Conservation (phyloP, 352 stramenopile species). For the Globisporangium barbulae region DNA sequence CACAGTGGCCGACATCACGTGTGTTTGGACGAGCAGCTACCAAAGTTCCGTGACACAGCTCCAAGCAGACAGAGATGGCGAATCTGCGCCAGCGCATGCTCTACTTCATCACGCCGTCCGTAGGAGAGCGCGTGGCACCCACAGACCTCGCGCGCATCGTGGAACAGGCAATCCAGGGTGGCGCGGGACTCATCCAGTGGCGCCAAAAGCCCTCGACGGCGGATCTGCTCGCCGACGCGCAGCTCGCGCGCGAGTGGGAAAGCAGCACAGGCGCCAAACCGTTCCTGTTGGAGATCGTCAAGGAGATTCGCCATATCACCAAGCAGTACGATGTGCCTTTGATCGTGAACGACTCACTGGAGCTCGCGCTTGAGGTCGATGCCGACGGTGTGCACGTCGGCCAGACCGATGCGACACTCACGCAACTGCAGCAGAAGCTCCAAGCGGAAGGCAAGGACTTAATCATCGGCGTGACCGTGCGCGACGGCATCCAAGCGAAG, state of each 20-base stretch:
- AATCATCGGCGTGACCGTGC: constrained; percentile 52
- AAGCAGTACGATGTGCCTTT: constrained; percentile 35
- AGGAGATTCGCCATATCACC: constrained; percentile 36
- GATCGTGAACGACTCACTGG: constrained; percentile 57
- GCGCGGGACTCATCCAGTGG: constrained; percentile 48
- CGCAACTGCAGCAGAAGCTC: constrained; percentile 18
- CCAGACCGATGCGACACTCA: constrained; percentile 33
- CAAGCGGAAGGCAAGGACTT: constrained; percentile 26
- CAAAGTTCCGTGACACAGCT: too few species aligned
- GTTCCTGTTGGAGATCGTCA: constrained; percentile 38
- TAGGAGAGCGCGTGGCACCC: constrained; percentile 23
- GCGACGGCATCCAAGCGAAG: constrained; percentile 36
- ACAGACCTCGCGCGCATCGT: constrained; percentile 32
- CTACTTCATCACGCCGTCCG: constrained; percentile 65
- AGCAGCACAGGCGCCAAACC: constrained; percentile 5
- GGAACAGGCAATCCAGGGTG: constrained; percentile 40
- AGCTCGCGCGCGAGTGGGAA: constrained; percentile 28
- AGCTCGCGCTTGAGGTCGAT: constrained; percentile 38
- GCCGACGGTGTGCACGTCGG: constrained; percentile 58
- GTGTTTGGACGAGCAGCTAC: background rate
- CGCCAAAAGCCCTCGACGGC: constrained; percentile 40
- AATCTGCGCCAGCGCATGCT: constrained; percentile 22
- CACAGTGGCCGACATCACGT: background rate
- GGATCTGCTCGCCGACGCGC: constrained; percentile 24
- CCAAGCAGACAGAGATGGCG: background rate